A percentile compares a stretch with the other conserved stretches of the same genome.
Conservation (phyloP, 768 basidiomycete genomes). For the Lyophyllum semitale region DNA sequence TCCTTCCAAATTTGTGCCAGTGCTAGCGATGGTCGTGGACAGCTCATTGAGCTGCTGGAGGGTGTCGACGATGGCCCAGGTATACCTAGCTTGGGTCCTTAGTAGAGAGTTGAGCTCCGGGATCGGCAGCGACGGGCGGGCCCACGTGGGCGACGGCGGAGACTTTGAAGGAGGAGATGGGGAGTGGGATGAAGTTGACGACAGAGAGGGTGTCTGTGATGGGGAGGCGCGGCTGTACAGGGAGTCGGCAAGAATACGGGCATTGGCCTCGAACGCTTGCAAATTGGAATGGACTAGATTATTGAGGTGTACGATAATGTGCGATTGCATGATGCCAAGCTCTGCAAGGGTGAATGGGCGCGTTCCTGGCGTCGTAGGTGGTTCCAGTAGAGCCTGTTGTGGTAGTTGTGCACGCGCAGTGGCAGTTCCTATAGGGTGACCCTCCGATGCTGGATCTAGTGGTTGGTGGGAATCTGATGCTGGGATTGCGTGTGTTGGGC, state of each 20-base stretch:
- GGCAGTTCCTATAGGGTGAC: too few relatives aligned
- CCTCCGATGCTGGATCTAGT: too few relatives aligned
- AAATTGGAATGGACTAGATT: neutral
- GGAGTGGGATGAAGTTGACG: neutral
- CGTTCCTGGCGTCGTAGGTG: too few relatives aligned
- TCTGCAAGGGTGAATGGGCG: too few relatives aligned
- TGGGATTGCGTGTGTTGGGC: too few relatives aligned
- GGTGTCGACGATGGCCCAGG: neutral
- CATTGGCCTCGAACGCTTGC: neutral
- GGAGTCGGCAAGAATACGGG: neutral
- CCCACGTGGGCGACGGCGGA: neutral
- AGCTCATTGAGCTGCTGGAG: neutral
- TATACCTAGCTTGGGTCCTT: neutral
- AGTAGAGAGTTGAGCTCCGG: neutral
- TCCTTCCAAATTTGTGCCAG: neutral
- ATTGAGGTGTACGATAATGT: neutral
- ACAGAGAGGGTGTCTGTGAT: neutral
- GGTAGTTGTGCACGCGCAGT: too few relatives aligned
- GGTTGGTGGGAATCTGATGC: too few relatives aligned
- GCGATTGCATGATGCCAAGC: too few relatives aligned
- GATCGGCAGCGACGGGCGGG: neutral
- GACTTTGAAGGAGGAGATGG: neutral
- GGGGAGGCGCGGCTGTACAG: too few relatives aligned
- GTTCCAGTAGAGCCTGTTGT: too few relatives aligned
- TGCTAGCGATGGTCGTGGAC: neutral